phyloP scores from a whole-genome alignment of 371 early-diverging fungal species.

The Sporodiniella umbellata region DNA sequence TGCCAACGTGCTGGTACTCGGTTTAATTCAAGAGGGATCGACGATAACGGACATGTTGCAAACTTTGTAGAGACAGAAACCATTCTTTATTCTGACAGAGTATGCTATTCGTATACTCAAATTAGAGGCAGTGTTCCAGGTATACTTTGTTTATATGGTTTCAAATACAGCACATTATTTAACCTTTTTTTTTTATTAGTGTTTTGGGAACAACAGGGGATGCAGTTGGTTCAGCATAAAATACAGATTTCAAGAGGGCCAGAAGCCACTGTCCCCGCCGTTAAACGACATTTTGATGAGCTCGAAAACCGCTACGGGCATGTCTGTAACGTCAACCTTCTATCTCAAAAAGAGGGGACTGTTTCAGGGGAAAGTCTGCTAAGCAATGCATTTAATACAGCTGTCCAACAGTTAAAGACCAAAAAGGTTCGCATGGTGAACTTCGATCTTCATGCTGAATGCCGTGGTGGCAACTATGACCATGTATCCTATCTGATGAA shows the following conservation, averaged over 20 bases:
- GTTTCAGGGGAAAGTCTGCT: slow-evolving; percentile 69
- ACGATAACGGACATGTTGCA: slow-evolving; percentile 95
- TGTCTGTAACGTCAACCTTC: slow-evolving; percentile 80
- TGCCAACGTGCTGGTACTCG: slow-evolving; percentile 95
- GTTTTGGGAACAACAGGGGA: slow-evolving; percentile 94
- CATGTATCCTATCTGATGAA: slow-evolving; percentile 57
- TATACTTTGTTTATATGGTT: slow-evolving; percentile 13
- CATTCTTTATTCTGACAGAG: slow-evolving; percentile 58
- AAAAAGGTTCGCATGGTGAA: slow-evolving; percentile 51
- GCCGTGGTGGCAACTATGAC: slow-evolving; percentile 79
- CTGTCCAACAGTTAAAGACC: slow-evolving; percentile 42
- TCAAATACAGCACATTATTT: no score
- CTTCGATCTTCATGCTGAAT: slow-evolving; percentile 86
- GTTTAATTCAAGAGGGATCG: slow-evolving; percentile 94
- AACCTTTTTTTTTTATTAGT: slow-evolving; percentile 31
- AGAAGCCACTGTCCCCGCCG: slow-evolving; percentile 74
- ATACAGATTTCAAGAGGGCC: slow-evolving; percentile 71
- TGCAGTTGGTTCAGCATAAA: slow-evolving; percentile 80
- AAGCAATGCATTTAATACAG: slow-evolving; percentile 63
- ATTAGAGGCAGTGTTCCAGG: slow-evolving; percentile 93
- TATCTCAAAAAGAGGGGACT: slow-evolving; percentile 63
- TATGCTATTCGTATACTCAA: slow-evolving; percentile 72
- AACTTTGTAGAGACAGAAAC: slow-evolving; percentile 97
- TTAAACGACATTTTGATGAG: slow-evolving; percentile 79
- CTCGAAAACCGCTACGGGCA: slow-evolving; percentile 70